Percentiles rank a stretch among this genome's conserved stretches.
Conservation (phyloP, 768 basidiomycete species). For the Pleurotus tuber-regium region DNA sequence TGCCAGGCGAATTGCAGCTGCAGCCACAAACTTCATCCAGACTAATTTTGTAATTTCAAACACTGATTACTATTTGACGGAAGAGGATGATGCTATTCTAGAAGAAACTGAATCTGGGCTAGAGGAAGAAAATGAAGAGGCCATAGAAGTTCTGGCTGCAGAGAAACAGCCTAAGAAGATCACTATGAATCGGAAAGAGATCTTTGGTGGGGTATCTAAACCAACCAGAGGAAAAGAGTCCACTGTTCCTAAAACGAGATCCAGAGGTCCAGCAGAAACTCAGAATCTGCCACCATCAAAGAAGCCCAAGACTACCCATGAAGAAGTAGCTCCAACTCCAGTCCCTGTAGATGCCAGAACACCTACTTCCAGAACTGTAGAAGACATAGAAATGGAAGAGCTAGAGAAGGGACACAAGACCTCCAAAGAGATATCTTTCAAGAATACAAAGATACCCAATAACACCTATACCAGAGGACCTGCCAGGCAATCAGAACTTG, state of each 20-base stretch:
- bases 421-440: too few relatives aligned
- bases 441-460: too few relatives aligned
- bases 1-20: background rate
- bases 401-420: too few relatives aligned
- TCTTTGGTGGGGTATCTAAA: background rate
- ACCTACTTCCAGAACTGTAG: background rate
- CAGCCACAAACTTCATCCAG: background rate
- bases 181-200: background rate
- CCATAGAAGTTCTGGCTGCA: background rate
- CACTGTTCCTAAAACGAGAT: too few relatives aligned
- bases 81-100: background rate
- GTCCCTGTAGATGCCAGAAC: background rate
- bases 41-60: background rate
- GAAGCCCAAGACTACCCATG: background rate
- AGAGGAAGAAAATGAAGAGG: background rate
- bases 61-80: background rate
- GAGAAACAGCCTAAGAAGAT: background rate
- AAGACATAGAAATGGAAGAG: background rate
- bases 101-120: background rate
- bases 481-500: conserved; percentile 8
- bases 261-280: background rate
- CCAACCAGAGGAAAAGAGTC: too few relatives aligned
- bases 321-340: background rate
- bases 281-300: background rate
- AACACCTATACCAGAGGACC: too few relatives aligned